Conservation (phyloP, 768 basidiomycete genomes). For the Tephrocybe sp. region DNA sequence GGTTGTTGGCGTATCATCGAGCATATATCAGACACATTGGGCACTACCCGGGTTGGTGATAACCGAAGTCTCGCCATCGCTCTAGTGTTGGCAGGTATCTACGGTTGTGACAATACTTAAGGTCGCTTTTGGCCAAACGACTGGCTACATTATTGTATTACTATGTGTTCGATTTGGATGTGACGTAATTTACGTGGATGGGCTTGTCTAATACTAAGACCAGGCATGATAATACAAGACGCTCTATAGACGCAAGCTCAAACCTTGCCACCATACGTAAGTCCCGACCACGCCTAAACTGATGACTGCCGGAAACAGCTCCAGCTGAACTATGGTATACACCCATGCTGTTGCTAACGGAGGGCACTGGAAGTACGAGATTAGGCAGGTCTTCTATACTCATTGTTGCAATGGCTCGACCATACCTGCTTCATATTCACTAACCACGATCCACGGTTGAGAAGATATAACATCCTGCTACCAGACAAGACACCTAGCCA, state of each 20-base stretch:
- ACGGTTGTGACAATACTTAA: neutral
- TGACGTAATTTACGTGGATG: too few species aligned
- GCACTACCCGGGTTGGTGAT: neutral
- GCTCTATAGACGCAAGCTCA: slow-evolving; percentile 45
- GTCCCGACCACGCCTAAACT: slow-evolving; percentile 51
- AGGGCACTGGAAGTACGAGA: slow-evolving; percentile 51
- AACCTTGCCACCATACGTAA: slow-evolving; percentile 64
- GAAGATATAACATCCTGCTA: slow-evolving; percentile 65
- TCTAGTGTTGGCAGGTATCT: neutral
- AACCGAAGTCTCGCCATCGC: neutral
- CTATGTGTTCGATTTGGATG: too few species aligned
- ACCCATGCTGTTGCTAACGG: slow-evolving; percentile 81
- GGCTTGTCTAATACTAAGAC: too few species aligned
- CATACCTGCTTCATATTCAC: slow-evolving; percentile 74
- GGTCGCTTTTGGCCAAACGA: neutral
- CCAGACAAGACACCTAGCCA: slow-evolving; percentile 57
- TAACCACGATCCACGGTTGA: slow-evolving; percentile 70
- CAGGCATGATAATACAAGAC: too few species aligned
- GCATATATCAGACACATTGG: slow-evolving; percentile 49
- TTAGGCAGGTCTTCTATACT: neutral
- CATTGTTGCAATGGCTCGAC: neutral
- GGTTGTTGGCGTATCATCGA: slow-evolving; percentile 75
- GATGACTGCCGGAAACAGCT: slow-evolving; percentile 59
- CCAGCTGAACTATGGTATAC: slow-evolving; percentile 69
- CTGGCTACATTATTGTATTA: slow-evolving; percentile 11